Conservation (phyloP, 2,329 filamentous ascomycete genomes). For the Cytospora piceae region DNA sequence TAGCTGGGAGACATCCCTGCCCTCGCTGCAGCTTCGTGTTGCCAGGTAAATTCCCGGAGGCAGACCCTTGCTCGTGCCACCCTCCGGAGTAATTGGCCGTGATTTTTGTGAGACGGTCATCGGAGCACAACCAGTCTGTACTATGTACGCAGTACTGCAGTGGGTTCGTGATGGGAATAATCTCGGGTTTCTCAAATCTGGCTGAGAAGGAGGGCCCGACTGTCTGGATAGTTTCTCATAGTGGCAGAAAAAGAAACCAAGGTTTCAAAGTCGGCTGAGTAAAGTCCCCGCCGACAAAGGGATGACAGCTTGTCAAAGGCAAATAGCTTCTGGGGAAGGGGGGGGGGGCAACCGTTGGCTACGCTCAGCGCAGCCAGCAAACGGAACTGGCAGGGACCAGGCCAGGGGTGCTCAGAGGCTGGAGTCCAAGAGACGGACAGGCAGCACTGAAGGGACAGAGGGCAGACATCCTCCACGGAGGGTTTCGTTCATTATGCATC, state of each 20-base stretch:
- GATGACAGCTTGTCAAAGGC: conserved; percentile 6
- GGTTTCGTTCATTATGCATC: conserved; percentile 17
- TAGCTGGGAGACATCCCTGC: conserved; percentile 24
- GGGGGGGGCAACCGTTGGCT: background rate
- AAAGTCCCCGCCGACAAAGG: background rate
- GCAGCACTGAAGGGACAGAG: conserved; percentile 2
- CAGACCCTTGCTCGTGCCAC: conserved; percentile 28
- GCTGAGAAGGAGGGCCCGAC: conserved; percentile 3
- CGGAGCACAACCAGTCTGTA: conserved; percentile 2
- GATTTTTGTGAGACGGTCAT: conserved; percentile 13
- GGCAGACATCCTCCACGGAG: conserved; percentile 12
- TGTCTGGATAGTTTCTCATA: conserved; percentile 8
- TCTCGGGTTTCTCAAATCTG: conserved; percentile 3
- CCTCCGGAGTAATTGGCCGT: conserved; percentile 24
- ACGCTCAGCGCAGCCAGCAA: conserved; percentile 7
- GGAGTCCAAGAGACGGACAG: conserved; percentile 21
- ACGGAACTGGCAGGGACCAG: conserved; percentile 22
- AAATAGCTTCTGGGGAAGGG: background rate
- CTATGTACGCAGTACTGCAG: background rate
- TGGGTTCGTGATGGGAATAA: background rate
- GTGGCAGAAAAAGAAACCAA: background rate
- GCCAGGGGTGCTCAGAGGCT: conserved; percentile 2
- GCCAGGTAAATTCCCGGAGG: conserved; percentile 21
- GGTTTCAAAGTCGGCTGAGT: conserved; percentile 1
- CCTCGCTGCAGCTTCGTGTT: conserved; percentile 20